These are phyloP conservation scores for Zychaea mexicana DNA, from an alignment of 371 early-diverging fungal species.

Conservation along the genomic window DNA sequence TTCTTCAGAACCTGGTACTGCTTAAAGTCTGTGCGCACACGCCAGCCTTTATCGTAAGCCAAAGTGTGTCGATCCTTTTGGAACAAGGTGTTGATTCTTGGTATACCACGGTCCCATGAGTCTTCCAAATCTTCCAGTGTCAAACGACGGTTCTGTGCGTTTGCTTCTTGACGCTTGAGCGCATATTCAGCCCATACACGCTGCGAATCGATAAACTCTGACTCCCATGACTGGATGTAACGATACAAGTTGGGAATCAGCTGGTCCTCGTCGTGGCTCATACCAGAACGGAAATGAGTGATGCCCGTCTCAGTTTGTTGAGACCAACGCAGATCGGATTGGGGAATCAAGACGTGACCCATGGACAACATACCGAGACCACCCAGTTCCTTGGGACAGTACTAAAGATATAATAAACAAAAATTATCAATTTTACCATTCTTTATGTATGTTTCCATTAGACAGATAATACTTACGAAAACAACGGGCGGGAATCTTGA, in stretches of 20 bases:
- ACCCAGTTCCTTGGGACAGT: conserved; percentile 93
- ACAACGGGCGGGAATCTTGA: conserved; percentile 98
- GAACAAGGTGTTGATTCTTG: conserved; percentile 97
- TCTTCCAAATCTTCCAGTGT: conserved; percentile 98
- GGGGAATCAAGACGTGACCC: conserved; percentile 98
- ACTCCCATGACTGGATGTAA: conserved; percentile 98
- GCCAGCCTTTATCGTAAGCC: conserved; percentile 99
- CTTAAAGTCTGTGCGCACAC: conserved; percentile 96
- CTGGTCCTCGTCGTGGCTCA: conserved; percentile 97
- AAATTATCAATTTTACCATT: neutral
- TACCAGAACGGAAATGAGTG: conserved; percentile 98
- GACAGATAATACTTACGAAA: conserved; percentile 40
- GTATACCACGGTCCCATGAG: conserved; percentile 98
- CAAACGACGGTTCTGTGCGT: conserved; percentile 91
- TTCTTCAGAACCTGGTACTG: conserved; percentile 95
- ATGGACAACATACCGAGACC: conserved; percentile 99
- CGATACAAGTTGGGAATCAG: conserved; percentile 97
- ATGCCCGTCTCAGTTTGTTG: conserved; percentile 97
- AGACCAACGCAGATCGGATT: conserved; percentile 95
- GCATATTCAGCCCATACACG: conserved; percentile 99
- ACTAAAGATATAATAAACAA: conserved; percentile 1
- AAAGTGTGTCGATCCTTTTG: conserved; percentile 96
- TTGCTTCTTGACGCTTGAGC: conserved; percentile 95
- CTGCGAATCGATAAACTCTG: conserved; percentile 97
- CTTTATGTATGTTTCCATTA: neutral